Conservation (phyloP, 331 rosid species). For the Cydonia oblonga region DNA sequence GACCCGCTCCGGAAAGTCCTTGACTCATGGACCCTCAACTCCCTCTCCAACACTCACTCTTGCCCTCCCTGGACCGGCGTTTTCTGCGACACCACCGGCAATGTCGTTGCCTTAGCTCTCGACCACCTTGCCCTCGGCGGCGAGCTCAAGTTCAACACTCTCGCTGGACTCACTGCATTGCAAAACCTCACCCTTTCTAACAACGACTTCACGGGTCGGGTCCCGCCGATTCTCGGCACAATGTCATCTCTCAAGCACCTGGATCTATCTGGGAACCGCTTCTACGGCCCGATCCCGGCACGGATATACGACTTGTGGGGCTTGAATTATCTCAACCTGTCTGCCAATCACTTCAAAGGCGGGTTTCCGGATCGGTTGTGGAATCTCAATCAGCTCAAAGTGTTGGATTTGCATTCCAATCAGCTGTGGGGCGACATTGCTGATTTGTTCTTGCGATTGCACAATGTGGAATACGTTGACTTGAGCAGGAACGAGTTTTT, state of each 20-base stretch:
- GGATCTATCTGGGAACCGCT: constrained; percentile 70
- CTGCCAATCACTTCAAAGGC: constrained; percentile 44
- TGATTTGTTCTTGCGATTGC: constrained; percentile 39
- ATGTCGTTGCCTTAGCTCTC: constrained; percentile 55
- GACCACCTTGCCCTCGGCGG: constrained; percentile 48
- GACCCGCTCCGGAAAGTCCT: constrained; percentile 42
- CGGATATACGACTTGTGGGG: constrained; percentile 75
- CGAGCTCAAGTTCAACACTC: constrained; percentile 71
- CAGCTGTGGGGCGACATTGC: constrained; percentile 54
- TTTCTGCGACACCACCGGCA: constrained; percentile 48
- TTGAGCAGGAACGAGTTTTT: constrained; percentile 62
- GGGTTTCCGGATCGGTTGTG: constrained; percentile 47
- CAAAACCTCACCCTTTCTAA: constrained; percentile 58
- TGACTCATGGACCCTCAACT: constrained; percentile 37
- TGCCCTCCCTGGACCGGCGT: constrained; percentile 75
- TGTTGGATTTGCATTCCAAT: constrained; percentile 70
- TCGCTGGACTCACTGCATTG: constrained; percentile 47
- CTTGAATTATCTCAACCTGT: constrained; percentile 61
- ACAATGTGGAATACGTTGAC: constrained; percentile 62
- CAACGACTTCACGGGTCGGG: constrained; percentile 59
- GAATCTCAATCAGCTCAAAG: constrained; percentile 79
- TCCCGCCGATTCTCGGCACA: constrained; percentile 63
- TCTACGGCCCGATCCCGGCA: constrained; percentile 86
- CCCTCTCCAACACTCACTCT: neutral
- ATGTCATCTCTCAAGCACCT: constrained; percentile 55